phyloP scores from a whole-genome alignment of 495 filamentous ascomycete genomes.

The Venustampulla echinocandica region DNA sequence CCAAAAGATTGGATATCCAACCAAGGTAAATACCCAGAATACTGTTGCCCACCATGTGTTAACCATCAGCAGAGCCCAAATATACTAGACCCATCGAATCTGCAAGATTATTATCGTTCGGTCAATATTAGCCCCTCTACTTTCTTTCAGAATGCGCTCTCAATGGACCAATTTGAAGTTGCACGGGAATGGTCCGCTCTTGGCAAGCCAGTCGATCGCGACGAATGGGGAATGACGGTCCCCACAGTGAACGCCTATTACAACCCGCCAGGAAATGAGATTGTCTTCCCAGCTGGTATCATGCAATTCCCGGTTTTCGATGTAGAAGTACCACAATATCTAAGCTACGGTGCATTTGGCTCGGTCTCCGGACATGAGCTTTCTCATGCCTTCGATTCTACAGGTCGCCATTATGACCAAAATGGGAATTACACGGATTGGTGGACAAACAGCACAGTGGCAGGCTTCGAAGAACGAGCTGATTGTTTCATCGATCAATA shows the following conservation, averaged over 20 bases:
- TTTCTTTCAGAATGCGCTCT: constrained; percentile 54
- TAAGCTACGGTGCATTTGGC: constrained; percentile 64
- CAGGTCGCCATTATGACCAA: constrained; percentile 58
- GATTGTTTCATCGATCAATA: constrained; percentile 69
- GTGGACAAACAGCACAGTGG: constrained; percentile 60
- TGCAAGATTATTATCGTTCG: constrained; percentile 49
- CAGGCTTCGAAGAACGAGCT: constrained; percentile 52
- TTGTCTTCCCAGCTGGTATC: constrained; percentile 65
- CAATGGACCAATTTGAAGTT: constrained; percentile 38
- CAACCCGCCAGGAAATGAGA: constrained; percentile 54
- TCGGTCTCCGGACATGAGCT: constrained; percentile 67
- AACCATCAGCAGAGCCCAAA: constrained; percentile 38
- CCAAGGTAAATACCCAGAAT: constrained; percentile 26
- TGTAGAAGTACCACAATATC: constrained; percentile 50
- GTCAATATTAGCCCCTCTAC: constrained; percentile 42
- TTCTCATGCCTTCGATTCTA: constrained; percentile 65
- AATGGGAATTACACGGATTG: constrained; percentile 59
- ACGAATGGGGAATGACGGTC: constrained; percentile 55
- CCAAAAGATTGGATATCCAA: constrained; percentile 69
- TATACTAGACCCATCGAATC: constrained; percentile 47
- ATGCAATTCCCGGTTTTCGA: constrained; percentile 66
- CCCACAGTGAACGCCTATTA: constrained; percentile 59
- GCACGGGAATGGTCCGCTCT: constrained; percentile 46
- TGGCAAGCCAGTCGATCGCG: constrained; percentile 51
- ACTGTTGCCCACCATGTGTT: neutral